phyloP scores from a whole-genome alignment of 305 asterid species.

The Fraxinus velutina region DNA sequence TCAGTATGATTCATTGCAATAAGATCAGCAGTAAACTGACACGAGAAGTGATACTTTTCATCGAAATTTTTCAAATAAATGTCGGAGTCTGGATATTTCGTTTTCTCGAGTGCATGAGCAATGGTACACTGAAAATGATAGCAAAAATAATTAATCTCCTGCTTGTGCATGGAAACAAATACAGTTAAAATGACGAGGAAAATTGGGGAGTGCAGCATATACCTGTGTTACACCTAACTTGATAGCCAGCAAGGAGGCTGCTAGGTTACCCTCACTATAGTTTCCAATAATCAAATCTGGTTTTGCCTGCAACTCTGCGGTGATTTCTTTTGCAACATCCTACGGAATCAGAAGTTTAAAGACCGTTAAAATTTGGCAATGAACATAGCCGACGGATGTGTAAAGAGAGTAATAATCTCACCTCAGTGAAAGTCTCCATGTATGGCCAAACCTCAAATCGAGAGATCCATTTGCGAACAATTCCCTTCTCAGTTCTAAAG shows the following conservation, averaged over 20 bases:
- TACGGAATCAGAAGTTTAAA: constrained; percentile 6
- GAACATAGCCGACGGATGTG: not conserved
- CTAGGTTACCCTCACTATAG: constrained; percentile 80
- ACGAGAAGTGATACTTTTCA: constrained; percentile 73
- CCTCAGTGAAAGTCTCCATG: constrained; percentile 82
- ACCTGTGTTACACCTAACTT: constrained; percentile 77
- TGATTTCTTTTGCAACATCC: constrained; percentile 70
- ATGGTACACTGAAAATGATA: constrained; percentile 48
- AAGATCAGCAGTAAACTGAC: constrained; percentile 76
- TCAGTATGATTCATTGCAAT: constrained; percentile 80
- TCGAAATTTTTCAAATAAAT: constrained; percentile 58
- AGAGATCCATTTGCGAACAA: constrained; percentile 74
- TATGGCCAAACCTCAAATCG: constrained; percentile 90
- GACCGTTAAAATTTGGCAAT: not conserved
- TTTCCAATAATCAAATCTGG: constrained; percentile 81
- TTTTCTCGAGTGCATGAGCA: constrained; percentile 84
- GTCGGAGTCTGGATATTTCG: constrained; percentile 76
- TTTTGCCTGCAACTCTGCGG: constrained; percentile 55
- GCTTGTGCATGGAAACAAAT: not conserved
- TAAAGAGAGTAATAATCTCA: constrained; percentile 13
- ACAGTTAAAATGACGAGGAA: not conserved
- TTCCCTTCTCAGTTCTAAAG: constrained; percentile 67
- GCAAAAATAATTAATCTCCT: not conserved
- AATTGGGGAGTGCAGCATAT: not conserved
- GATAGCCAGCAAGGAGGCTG: constrained; percentile 68